These are phyloP conservation scores for Paradendryphiella salina DNA, from an alignment of 2,329 filamentous ascomycete genomes.

Conservation along the genomic window DNA sequence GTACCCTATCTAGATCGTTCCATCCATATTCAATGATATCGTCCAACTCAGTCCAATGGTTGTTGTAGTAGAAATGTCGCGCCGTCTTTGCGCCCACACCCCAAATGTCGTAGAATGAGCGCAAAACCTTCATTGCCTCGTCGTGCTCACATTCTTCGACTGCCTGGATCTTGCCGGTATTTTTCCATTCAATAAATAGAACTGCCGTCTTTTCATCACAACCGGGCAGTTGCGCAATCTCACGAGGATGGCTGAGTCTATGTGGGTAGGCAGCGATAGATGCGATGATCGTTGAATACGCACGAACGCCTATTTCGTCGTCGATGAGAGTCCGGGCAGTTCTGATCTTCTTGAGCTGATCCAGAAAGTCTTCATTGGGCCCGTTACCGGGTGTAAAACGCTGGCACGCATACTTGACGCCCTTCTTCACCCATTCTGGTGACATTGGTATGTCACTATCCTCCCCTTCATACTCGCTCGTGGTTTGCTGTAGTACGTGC, in stretches of 20 bases:
- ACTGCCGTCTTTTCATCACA: constrained; percentile 79
- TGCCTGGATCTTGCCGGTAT: constrained; percentile 64
- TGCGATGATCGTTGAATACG: constrained; percentile 87
- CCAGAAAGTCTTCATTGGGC: constrained; percentile 76
- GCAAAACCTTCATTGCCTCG: constrained; percentile 64
- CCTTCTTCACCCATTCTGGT: constrained; percentile 69
- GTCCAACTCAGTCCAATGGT: constrained; percentile 80
- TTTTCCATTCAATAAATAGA: constrained; percentile 75
- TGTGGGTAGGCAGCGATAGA: constrained; percentile 79
- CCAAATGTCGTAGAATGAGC: constrained; percentile 82
- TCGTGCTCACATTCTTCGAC: constrained; percentile 67
- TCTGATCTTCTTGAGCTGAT: constrained; percentile 73
- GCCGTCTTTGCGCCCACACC: constrained; percentile 86
- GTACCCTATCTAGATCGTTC: constrained; percentile 71
- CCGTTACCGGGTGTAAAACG: constrained; percentile 70
- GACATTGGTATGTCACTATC: constrained; percentile 61
- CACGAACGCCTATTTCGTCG: constrained; percentile 78
- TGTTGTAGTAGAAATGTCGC: constrained; percentile 74
- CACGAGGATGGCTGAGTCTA: constrained; percentile 51
- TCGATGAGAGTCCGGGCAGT: constrained; percentile 69
- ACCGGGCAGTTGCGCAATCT: constrained; percentile 65
- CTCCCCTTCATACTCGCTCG: constrained; percentile 72
- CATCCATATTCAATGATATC: constrained; percentile 85
- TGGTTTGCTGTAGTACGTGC: constrained; percentile 67
- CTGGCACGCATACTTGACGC: constrained; percentile 76